Conservation (phyloP, 2,329 filamentous ascomycete genomes). For the Neopestalotiopsis rosae region DNA sequence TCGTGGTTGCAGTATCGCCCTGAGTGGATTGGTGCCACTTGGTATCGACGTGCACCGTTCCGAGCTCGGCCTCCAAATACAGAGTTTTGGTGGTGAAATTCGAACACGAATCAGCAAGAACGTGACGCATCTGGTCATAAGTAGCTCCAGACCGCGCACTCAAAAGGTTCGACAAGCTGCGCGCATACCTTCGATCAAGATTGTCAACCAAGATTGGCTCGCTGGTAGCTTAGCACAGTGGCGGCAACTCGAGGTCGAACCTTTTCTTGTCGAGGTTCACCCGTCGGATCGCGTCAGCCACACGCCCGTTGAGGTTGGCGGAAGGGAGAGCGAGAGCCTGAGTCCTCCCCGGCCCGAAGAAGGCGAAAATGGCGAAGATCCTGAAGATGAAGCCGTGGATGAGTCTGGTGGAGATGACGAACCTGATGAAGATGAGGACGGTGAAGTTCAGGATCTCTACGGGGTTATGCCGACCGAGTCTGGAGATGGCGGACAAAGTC, state of each 20-base stretch:
- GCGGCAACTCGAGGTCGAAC: constrained; percentile 77
- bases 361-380: constrained; percentile 39
- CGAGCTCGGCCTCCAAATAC: constrained; percentile 87
- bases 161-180: constrained; percentile 90
- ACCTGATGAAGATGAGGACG: constrained; percentile 32
- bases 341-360: constrained; percentile 46
- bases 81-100: constrained; percentile 79
- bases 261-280: constrained; percentile 79
- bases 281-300: constrained; percentile 63
- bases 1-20: constrained; percentile 76
- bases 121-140: constrained; percentile 78
- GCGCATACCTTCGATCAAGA: constrained; percentile 80
- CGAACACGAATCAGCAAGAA: constrained; percentile 61
- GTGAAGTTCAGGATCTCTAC: constrained; percentile 48
- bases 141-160: constrained; percentile 75
- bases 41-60: constrained; percentile 79
- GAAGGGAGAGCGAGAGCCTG: constrained; percentile 32
- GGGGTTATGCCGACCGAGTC: constrained; percentile 56
- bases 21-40: constrained; percentile 88
- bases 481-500: constrained; percentile 43
- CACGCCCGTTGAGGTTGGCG: constrained; percentile 33
- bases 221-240: constrained; percentile 84
- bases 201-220: constrained; percentile 92
- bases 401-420: constrained; percentile 36
- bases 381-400: constrained; percentile 25